Evolutionary conservation across 805 yeast genomes (phyloP), one percentile per base, ranked within the genome.

Genomic region (Ogataea methylovora): DNA sequence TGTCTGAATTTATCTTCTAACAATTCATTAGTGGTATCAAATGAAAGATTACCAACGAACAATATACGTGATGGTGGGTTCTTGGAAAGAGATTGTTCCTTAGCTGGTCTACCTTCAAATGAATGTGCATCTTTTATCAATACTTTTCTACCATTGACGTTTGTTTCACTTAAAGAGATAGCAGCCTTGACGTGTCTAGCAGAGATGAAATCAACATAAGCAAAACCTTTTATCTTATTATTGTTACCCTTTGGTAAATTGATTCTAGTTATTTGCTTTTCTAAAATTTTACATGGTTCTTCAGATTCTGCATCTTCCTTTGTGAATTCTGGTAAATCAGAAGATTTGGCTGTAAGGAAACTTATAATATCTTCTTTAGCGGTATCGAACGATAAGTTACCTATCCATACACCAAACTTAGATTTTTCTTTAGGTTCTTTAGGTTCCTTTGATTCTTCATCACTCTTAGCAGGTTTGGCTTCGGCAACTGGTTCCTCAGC

Each of bases 41-140:
- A 92, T 0, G 97, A 79, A 29, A 92, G 65, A 54, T 92, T 92
- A 29, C 98, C 97, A 14, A 90, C 94, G 52, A 92, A 92, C 37
- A 90, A 61, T 40, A 87, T 83, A 44, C 94, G 68, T 3, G 92
- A 79, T 2, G 97, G 95, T 25, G 95, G 94, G 52, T 86, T 84
- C 52, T 82, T 81, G 19, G 80, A 71, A 30, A 71, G 52, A 6
- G 60, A 40, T 8, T 33, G 18, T 39, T 70, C 67, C 30, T 46
- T 46, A 18, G 67, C 69, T 9, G 97, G 97, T 55, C 97, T 76
- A 18, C 97, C 97, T 45, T 84, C 94, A 52, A 69, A 90, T 4
- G 86, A 81, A 18, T 70, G 68, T 4, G 92, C 78, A 47, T 81
- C 73, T 54, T 92, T 92, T 42, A 92, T 88, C 35, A 92, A 67